Base-by-base conservation (phyloP, 495 filamentous ascomycete species). In the Arthonia radiata region DNA sequence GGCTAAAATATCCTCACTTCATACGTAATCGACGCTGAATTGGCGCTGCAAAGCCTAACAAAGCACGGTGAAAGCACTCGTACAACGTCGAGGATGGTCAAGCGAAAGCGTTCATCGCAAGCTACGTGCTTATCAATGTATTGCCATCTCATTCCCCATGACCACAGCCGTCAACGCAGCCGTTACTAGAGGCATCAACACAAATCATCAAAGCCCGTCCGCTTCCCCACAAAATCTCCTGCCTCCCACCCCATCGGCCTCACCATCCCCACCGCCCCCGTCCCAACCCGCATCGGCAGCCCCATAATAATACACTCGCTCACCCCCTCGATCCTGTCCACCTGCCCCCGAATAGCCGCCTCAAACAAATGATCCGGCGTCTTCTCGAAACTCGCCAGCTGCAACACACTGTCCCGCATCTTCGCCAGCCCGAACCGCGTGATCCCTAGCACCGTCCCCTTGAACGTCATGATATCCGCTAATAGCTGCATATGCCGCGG, bases 401-500 rank as follows among this genome's bases (percentile, higher is more conserved):
- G 89, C 25, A 97, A 51, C 21, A 93, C 83, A 14, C 64, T 74
- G 46, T 97, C 89, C 28, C 86, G 61, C 82, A 92, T 97, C 59
- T 97, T 97, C 26, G 79, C 69, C 22, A 97, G 58, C 27, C 86
- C 86, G 48, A 94, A 94, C 14, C 86, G 71, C 5, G 86, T 97
- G 42, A 97, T 97, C 18, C 86, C 86, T n/a, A 92, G 63, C 0
- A 94, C 75, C 35, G 94, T 83, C 25, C 86, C 86, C 50, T 90
- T 92, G 60, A 83, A 94, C 4, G 86, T 97, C 86, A 97, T 97
- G 18, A 93, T 80, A 32, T 97, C 89, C n/a, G 86, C 83, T 10
- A 97, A 62, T 5, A 97, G 64, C 45, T 93, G 76, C 82, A 97
- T 93, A 59, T 97, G 86, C 17, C 89, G 74, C 15, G 86, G 86